Base-by-base conservation (phyloP, 768 basidiomycete species). In the Exsudoporus frostii region DNA sequence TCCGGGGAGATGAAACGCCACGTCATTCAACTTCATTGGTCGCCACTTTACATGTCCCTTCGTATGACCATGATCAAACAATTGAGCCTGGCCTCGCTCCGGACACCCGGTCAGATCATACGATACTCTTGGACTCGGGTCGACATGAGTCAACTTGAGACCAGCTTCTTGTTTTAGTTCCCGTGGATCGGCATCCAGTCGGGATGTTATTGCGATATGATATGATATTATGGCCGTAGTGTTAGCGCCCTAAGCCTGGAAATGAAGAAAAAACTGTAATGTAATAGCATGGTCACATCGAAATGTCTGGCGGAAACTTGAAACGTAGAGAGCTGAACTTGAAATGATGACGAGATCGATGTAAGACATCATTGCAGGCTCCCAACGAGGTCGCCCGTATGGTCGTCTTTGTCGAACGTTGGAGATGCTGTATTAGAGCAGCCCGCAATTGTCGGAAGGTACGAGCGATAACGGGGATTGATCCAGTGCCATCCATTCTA, bases 1-100 rank as follows among this genome's bases (percentile, higher is more conserved):
- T 42, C 48, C 71, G 60, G 51, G 74, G 76, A 51, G 76, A 74
- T 47, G 71, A 70, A 34, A 82, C 81, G 32, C 80, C 81, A 44
- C 74, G 75, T 51, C 75, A 71, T 67, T 74, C 77, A 2, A 45
- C 71, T 33, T 64, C 61, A 57, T 45, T 54, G 54, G 48, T 54
- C 50, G 43, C 57, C 55, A 51, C 63, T 25, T 63, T 59, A 55
- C 50, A 59, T 59, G 42, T 51, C 40, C 42, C 61, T 40, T 56
- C 61, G 48, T 67, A 65, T 51, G 57, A 46, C 25, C 59, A 57
- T 56, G 67, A 59, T 48, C 60, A 62, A 27, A 60, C 54, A 50
- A 53, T 47, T 19, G 66, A 61, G 32, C 39, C 55, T 40, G 53
- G 52, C 25, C 50, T 54, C 41, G 39, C 32, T 50, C 45, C 59